These are phyloP conservation scores for Poronia punctata DNA, from an alignment of 495 filamentous ascomycete species.

Conservation along the genomic window DNA sequence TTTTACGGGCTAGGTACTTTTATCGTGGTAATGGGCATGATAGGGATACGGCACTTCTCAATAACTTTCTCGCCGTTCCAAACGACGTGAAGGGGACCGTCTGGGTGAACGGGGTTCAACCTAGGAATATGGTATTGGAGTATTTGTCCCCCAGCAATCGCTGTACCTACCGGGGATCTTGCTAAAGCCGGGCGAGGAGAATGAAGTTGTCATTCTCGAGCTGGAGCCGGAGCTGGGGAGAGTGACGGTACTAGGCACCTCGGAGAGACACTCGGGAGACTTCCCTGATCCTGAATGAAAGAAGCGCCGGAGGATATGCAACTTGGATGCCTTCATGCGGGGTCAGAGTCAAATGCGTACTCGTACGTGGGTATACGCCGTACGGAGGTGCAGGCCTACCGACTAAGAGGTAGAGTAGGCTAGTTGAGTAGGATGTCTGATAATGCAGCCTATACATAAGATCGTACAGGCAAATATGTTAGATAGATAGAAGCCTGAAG, in stretches of 20 bases:
- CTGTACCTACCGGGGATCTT: constrained; percentile 35
- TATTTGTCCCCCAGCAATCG: constrained; percentile 43
- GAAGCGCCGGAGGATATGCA: too few relatives aligned
- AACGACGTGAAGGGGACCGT: constrained; percentile 38
- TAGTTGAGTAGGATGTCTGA: too few relatives aligned
- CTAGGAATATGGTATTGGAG: constrained; percentile 42
- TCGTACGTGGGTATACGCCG: too few relatives aligned
- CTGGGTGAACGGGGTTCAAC: constrained; percentile 42
- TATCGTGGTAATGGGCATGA: too few relatives aligned
- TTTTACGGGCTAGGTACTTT: neutral
- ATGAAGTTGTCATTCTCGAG: constrained; percentile 37
- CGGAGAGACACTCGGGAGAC: constrained; percentile 35
- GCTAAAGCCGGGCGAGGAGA: constrained; percentile 19
- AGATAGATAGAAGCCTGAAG: too few relatives aligned
- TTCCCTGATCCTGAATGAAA: constrained; percentile 35
- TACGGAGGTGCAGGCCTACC: too few relatives aligned
- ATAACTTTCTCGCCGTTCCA: constrained; percentile 37
- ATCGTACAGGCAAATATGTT: too few relatives aligned
- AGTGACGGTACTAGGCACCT: constrained; percentile 24
- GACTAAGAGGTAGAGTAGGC: too few relatives aligned
- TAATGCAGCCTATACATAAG: too few relatives aligned
- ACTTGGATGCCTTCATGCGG: too few relatives aligned
- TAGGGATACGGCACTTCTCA: constrained; percentile 19
- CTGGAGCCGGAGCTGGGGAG: constrained; percentile 30
- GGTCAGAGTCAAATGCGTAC: too few relatives aligned